Base-by-base conservation (phyloP, 1,284 basidiomycete species). In the Cryptococcus depauperatus region DNA sequence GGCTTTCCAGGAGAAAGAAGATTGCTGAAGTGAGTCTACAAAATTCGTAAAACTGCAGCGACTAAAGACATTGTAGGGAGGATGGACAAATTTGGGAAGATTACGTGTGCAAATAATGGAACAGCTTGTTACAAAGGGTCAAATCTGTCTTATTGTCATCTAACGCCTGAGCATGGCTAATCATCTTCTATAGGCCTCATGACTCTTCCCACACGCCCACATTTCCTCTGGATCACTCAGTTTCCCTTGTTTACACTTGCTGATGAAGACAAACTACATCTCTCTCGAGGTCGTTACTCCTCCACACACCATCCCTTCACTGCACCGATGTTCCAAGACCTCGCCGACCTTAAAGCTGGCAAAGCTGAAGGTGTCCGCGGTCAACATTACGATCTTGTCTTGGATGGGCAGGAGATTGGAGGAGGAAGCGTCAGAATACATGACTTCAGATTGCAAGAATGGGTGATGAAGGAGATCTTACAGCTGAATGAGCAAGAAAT, bases 321-420 rank as follows among this genome's bases (percentile, higher is more conserved):
- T 10, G 89, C 91, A 5, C 92, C 92, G n/a, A 84, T 91, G 78
- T 84, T 77, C 70, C 77, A 87, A 64, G 91, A 96, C 68, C 74
- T 93, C 23, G 75, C 78, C 37, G 77, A 78, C 34, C 75, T 95
- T 68, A 82, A 83, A 61, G 72, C 72, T 35, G 85, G 84, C 29
- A 74, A 79, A 55, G 73, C 83, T 41, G 77, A 78, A 44, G 73
- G 77, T 63, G 85, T 87, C 54, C 80, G 88, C 39, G 91, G 91
- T 2, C 91, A 97, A 69, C 92, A 96, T 70, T 97, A 96, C 64
- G 91, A 97, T 73, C 82, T 97, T 35, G 90, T 97, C n/a, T 70
- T 96, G 49, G 88, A 96, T 66, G 92, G 91, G 3, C 79, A 84
- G 48, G 91, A 97, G 73, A 85, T 97, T 53, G 91, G 89, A 22